Evolutionary conservation across 495 filamentous ascomycete genomes (phyloP).

Genomic region (Talaromyces trachyspermus): DNA sequence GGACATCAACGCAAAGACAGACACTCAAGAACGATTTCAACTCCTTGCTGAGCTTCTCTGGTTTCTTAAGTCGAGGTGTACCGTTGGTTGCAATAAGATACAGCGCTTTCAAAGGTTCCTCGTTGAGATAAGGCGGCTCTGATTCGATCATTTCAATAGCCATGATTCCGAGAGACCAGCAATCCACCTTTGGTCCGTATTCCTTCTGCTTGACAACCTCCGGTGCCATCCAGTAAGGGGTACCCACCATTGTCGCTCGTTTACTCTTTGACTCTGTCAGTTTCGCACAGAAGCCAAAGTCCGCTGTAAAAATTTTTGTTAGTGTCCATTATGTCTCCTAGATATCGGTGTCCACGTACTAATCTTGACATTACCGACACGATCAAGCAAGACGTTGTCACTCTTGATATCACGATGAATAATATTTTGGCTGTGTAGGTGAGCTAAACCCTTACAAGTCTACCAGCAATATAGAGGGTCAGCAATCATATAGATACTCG

Average conservation of each 20-base stretch:
- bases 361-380: constrained; percentile 93
- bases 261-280: constrained; percentile 94
- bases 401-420: constrained; percentile 99
- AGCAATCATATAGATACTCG: constrained; percentile 27
- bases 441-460: constrained; percentile 93
- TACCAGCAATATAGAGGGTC: constrained; percentile 42
- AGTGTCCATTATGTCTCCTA: background rate
- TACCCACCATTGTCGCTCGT: constrained; percentile 98
- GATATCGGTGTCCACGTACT: constrained; percentile 50
- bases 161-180: constrained; percentile 99
- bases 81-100: constrained; percentile 98
- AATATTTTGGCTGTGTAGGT: constrained; percentile 90
- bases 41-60: constrained; percentile 92
- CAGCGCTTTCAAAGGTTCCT: constrained; percentile 91
- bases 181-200: constrained; percentile 96
- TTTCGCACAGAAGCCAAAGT: constrained; percentile 99
- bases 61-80: constrained; percentile 93
- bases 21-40: constrained; percentile 92
- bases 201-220: constrained; percentile 99
- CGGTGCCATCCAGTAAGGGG: constrained; percentile 99
- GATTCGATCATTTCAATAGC: constrained; percentile 99
- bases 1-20: constrained; percentile 93
- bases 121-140: constrained; percentile 94
- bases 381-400: constrained; percentile 94
- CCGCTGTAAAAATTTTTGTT: constrained; percentile 51